A percentile compares a stretch with the other conserved stretches of the same genome.
Evolutionary conservation across 345 rosid genomes (phyloP).

Genomic region (Eutrema japonicum): DNA sequence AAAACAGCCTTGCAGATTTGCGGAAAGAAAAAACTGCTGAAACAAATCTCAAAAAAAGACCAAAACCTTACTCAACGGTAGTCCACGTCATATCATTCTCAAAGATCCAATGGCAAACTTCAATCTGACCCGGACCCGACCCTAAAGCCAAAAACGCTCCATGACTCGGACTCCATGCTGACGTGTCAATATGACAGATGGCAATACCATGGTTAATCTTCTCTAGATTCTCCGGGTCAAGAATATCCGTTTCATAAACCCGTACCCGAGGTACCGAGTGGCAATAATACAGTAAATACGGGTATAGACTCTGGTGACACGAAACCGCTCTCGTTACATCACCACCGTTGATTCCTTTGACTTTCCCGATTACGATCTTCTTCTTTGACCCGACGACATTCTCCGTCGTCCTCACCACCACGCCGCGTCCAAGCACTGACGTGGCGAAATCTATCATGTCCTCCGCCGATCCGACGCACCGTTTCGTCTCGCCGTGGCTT

Average conservation of each 20-base stretch:
- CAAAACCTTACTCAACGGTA: constrained; percentile 39
- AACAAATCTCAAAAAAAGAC: background rate
- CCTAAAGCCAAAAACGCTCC: constrained; percentile 79
- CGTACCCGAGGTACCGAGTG: constrained; percentile 94
- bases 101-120: constrained; percentile 94
- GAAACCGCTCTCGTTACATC: constrained; percentile 73
- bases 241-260: constrained; percentile 71
- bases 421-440: constrained; percentile 61
- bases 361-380: constrained; percentile 58
- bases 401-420: constrained; percentile 65
- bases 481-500: constrained; percentile 77
- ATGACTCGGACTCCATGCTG: constrained; percentile 78
- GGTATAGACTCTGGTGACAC: constrained; percentile 86
- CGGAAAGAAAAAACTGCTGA: background rate
- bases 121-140: constrained; percentile 75
- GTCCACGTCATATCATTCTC: constrained; percentile 88
- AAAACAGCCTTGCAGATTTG: background rate
- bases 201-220: constrained; percentile 80
- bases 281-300: constrained; percentile 80
- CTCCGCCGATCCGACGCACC: constrained; percentile 83
- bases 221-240: constrained; percentile 53
- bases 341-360: constrained; percentile 72
- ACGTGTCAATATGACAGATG: constrained; percentile 85
- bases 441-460: constrained; percentile 89
- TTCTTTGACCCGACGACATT: constrained; percentile 59